phyloP scores from a whole-genome alignment of 805 yeast species.

The Metschnikowia amazonensis region DNA sequence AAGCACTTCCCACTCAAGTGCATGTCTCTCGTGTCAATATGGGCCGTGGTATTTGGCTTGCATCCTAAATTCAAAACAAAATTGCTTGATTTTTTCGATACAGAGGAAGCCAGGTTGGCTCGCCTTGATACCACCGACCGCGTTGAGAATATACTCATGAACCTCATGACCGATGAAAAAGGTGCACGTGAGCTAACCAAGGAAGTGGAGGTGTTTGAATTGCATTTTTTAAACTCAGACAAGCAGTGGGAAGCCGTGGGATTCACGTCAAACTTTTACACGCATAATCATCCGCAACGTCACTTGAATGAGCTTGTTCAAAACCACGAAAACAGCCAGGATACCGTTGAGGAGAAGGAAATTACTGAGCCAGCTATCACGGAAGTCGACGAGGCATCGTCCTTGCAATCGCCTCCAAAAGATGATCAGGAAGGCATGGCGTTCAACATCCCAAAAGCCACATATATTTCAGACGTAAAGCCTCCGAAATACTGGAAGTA shows the following conservation, averaged over 20 bases:
- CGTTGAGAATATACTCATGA: slow-evolving; percentile 39
- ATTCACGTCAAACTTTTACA: slow-evolving; percentile 51
- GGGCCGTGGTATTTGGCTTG: slow-evolving; percentile 42
- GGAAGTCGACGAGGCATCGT: slow-evolving; percentile 1
- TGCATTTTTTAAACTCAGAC: slow-evolving; percentile 50
- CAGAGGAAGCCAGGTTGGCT: slow-evolving; percentile 62
- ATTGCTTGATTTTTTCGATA: slow-evolving; percentile 46
- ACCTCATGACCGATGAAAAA: slow-evolving; percentile 8
- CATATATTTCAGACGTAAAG: slow-evolving; percentile 35
- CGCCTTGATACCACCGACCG: slow-evolving; percentile 46
- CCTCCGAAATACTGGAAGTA: slow-evolving; percentile 65
- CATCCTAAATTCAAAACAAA: slow-evolving; percentile 55
- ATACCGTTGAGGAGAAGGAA: neutral
- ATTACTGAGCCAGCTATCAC: neutral
- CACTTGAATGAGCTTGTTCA: slow-evolving; percentile 10
- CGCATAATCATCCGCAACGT: slow-evolving; percentile 39
- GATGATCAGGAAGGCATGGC: slow-evolving; percentile 6
- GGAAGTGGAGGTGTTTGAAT: slow-evolving; percentile 60
- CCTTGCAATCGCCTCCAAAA: neutral
- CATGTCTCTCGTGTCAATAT: slow-evolving; percentile 39
- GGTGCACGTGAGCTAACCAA: slow-evolving; percentile 8
- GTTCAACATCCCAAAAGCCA: slow-evolving; percentile 10
- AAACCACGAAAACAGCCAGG: slow-evolving; percentile 2
- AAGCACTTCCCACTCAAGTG: slow-evolving; percentile 26
- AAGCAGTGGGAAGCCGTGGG: slow-evolving; percentile 66